phyloP scores from a whole-genome alignment of 2,329 filamentous ascomycete species.

The Penicillium sp. region DNA sequence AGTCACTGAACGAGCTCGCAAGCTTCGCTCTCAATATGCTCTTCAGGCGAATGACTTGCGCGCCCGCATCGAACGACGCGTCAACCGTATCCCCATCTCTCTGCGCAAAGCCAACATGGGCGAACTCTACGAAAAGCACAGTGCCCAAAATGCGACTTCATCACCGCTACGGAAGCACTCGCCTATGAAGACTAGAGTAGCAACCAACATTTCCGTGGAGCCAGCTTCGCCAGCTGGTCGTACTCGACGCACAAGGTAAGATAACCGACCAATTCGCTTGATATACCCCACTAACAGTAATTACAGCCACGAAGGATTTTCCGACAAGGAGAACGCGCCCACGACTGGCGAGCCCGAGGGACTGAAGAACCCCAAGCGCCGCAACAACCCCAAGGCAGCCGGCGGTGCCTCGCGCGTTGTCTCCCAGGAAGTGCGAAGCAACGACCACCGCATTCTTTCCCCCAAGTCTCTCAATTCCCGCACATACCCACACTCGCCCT shows the following conservation, averaged over 20 bases:
- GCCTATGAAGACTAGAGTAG: constrained; percentile 34
- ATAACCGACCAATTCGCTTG: constrained; percentile 13
- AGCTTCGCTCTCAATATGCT: constrained; percentile 85
- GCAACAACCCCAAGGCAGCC: constrained; percentile 49
- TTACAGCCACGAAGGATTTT: constrained; percentile 65
- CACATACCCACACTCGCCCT: constrained; percentile 62
- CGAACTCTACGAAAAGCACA: constrained; percentile 69
- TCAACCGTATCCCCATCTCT: constrained; percentile 85
- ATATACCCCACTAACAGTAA: constrained; percentile 4
- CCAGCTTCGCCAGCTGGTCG: constrained; percentile 34
- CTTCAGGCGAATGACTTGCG: constrained; percentile 84
- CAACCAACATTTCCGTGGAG: constrained; percentile 36
- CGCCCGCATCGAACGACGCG: constrained; percentile 85
- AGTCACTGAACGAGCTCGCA: constrained; percentile 88
- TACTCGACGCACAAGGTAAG: constrained; percentile 39
- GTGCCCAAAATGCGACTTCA: constrained; percentile 30
- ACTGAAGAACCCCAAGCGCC: constrained; percentile 73
- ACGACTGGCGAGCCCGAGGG: constrained; percentile 43
- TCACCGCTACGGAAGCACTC: constrained; percentile 38
- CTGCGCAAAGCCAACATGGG: constrained; percentile 81
- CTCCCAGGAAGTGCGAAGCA: constrained; percentile 49
- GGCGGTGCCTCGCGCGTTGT: constrained; percentile 45
- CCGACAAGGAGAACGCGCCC: constrained; percentile 76
- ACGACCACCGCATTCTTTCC: constrained; percentile 69
- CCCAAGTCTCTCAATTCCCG: constrained; percentile 82